Percentiles rank a stretch among this genome's conserved stretches.
phyloP scores from a whole-genome alignment of 768 basidiomycete species.

The Boletus reticuloceps region DNA sequence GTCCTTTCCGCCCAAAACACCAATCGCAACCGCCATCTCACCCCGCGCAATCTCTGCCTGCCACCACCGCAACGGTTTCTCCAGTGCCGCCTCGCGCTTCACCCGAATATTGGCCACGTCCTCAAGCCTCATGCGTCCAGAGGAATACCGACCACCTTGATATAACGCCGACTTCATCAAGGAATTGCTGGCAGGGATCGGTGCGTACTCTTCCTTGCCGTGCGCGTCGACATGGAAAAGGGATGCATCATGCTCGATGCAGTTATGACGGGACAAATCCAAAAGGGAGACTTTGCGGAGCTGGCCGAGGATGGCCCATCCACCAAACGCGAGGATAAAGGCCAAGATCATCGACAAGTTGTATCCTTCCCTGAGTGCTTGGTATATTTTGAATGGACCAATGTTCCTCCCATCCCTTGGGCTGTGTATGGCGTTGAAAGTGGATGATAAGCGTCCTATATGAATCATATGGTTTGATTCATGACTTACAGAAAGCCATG shows the following conservation, averaged over 20 bases:
- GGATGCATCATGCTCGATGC: slow-evolving; percentile 59
- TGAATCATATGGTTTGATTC: not conserved
- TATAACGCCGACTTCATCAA: slow-evolving; percentile 40
- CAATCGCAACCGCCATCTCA: slow-evolving; percentile 64
- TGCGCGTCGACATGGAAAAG: slow-evolving; percentile 50
- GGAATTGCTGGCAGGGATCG: slow-evolving; percentile 38
- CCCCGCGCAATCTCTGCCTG: slow-evolving; percentile 63
- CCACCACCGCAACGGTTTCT: slow-evolving; percentile 34
- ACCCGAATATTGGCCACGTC: slow-evolving; percentile 49
- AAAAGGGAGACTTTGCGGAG: slow-evolving; percentile 34
- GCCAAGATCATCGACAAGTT: slow-evolving; percentile 47
- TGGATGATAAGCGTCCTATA: not conserved
- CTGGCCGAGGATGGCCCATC: slow-evolving; percentile 43
- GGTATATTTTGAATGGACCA: slow-evolving; percentile 35
- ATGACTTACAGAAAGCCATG: slow-evolving; percentile 67
- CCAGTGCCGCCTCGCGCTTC: slow-evolving; percentile 45
- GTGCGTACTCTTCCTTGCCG: slow-evolving; percentile 44
- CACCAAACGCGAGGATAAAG: slow-evolving; percentile 45
- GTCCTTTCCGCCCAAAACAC: slow-evolving; percentile 39
- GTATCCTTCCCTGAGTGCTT: slow-evolving; percentile 50
- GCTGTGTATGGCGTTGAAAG: slow-evolving; percentile 25
- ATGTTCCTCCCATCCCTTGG: slow-evolving; percentile 51
- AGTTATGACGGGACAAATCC: slow-evolving; percentile 45
- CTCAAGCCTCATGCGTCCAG: slow-evolving; percentile 26
- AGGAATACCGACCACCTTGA: slow-evolving; percentile 33